Evolutionary conservation across 2,329 filamentous ascomycete species (phyloP).

Genomic region (Hypocreales sp.): DNA sequence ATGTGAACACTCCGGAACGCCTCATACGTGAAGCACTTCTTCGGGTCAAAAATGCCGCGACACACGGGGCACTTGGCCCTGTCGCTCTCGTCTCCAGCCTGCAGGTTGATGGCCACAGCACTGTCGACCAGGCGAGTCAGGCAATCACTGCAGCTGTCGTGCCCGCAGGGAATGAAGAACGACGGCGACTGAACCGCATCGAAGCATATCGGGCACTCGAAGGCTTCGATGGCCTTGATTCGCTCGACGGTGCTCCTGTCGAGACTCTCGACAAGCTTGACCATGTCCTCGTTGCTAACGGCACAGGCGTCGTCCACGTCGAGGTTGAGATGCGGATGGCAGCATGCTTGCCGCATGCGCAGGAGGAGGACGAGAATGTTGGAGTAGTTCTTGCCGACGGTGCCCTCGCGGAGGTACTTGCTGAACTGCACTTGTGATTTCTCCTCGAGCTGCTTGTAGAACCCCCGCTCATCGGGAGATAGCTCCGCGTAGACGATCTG

Average conservation of each 20-base stretch:
- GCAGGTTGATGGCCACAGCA: slow-evolving; percentile 34
- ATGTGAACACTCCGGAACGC: slow-evolving; percentile 62
- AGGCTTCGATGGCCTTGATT: slow-evolving; percentile 41
- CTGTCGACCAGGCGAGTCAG: slow-evolving; percentile 53
- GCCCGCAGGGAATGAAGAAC: slow-evolving; percentile 73
- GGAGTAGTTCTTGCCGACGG: slow-evolving; percentile 55
- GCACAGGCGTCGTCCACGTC: slow-evolving; percentile 20
- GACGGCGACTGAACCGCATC: slow-evolving; percentile 60
- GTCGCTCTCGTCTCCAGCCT: slow-evolving; percentile 40
- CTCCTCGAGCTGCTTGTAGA: slow-evolving; percentile 60
- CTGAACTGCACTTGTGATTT: slow-evolving; percentile 58
- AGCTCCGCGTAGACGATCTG: slow-evolving; percentile 63
- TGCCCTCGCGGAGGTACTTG: slow-evolving; percentile 54
- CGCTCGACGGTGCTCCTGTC: slow-evolving; percentile 45
- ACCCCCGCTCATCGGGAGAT: slow-evolving; percentile 55
- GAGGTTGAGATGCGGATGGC: slow-evolving; percentile 15
- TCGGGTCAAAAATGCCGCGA: slow-evolving; percentile 48
- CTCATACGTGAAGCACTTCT: slow-evolving; percentile 56
- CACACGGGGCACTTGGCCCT: slow-evolving; percentile 62
- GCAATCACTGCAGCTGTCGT: slow-evolving; percentile 65
- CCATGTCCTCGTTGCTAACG: slow-evolving; percentile 27
- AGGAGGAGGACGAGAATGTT: slow-evolving; percentile 69
- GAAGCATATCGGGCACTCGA: slow-evolving; percentile 73
- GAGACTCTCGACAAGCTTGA: slow-evolving; percentile 47
- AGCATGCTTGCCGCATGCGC: slow-evolving; percentile 60